A percentile compares a stretch with the other conserved stretches of the same genome.
These are phyloP conservation scores for Xylariomycetidae sp. DNA, from an alignment of 2,329 filamentous ascomycete species.

Conservation along the genomic window DNA sequence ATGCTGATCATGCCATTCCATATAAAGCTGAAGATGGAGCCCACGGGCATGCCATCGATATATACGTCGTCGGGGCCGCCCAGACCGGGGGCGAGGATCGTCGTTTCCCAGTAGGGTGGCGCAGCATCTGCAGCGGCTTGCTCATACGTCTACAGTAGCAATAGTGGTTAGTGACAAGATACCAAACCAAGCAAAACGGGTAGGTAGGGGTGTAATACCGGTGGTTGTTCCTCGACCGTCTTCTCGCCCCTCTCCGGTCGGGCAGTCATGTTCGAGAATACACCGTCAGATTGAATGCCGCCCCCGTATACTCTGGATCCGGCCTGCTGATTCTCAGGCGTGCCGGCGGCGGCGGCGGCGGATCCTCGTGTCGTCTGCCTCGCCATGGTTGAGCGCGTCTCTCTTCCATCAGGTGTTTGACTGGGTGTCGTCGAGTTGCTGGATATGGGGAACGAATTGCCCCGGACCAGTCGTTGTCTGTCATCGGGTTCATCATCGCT, in stretches of 20 bases:
- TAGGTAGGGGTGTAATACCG: constrained; percentile 58
- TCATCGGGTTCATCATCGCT: constrained; percentile 74
- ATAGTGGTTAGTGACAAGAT: constrained; percentile 23
- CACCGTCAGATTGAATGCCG: constrained; percentile 81
- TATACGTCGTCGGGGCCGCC: constrained; percentile 93
- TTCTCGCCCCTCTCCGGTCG: constrained; percentile 79
- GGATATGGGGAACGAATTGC: constrained; percentile 38
- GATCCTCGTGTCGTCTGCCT: constrained; percentile 12
- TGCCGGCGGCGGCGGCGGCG: too few species aligned
- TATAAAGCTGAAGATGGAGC: constrained; percentile 79
- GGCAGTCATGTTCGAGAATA: constrained; percentile 91
- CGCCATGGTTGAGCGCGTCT: constrained; percentile 9
- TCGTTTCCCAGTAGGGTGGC: constrained; percentile 98
- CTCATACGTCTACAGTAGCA: constrained; percentile 76
- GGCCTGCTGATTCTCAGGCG: too few species aligned
- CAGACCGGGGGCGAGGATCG: constrained; percentile 87
- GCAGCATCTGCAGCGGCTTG: constrained; percentile 95
- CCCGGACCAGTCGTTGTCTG: constrained; percentile 78
- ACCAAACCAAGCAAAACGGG: background rate
- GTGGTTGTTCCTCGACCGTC: constrained; percentile 80
- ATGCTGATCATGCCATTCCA: constrained; percentile 97
- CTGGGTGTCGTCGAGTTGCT: constrained; percentile 11
- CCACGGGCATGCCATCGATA: constrained; percentile 91
- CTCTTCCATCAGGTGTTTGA: constrained; percentile 13
- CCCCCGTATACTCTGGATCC: constrained; percentile 60